A percentile compares a stretch with the other conserved stretches of the same genome.
Conservation (phyloP, 140 eudicot genomes). For the Anethum foeniculum region DNA sequence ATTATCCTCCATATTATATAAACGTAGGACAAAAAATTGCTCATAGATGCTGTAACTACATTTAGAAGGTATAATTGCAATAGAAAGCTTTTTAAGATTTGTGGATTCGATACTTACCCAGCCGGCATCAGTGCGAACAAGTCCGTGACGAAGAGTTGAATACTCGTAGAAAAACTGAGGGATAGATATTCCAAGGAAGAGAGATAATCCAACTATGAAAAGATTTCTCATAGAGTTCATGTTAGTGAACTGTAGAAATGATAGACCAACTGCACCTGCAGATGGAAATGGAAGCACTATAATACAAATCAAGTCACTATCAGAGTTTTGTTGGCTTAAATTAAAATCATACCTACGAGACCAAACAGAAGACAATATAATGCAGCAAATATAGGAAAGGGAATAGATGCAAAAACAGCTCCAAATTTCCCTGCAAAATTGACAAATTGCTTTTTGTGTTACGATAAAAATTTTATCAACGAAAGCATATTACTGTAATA, state of each 20-base stretch:
- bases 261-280: constrained; percentile 88
- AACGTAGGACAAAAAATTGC: not conserved
- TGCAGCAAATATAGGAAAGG: constrained; percentile 88
- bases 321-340: constrained; percentile 1
- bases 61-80: not conserved
- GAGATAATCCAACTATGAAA: constrained; percentile 76
- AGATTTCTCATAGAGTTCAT: constrained; percentile 97
- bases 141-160: constrained; percentile 49
- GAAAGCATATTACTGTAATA: not conserved
- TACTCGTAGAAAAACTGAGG: constrained; percentile 78
- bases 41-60: not conserved
- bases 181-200: constrained; percentile 91
- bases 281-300: constrained; percentile 10
- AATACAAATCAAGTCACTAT: not conserved
- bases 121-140: constrained; percentile 83
- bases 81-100: not conserved
- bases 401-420: constrained; percentile 96
- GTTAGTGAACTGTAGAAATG: constrained; percentile 94
- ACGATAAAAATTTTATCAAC: not conserved
- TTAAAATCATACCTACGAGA: constrained; percentile 66
- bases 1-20: not conserved
- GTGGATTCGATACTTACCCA: constrained; percentile 50
- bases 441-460: not conserved
- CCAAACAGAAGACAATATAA: constrained; percentile 89
- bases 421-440: constrained; percentile 82